A percentile compares a stretch with the other conserved stretches of the same genome.
Evolutionary conservation across 2,329 filamentous ascomycete species (phyloP).

Genomic region (Pseudopithomyces maydicus): DNA sequence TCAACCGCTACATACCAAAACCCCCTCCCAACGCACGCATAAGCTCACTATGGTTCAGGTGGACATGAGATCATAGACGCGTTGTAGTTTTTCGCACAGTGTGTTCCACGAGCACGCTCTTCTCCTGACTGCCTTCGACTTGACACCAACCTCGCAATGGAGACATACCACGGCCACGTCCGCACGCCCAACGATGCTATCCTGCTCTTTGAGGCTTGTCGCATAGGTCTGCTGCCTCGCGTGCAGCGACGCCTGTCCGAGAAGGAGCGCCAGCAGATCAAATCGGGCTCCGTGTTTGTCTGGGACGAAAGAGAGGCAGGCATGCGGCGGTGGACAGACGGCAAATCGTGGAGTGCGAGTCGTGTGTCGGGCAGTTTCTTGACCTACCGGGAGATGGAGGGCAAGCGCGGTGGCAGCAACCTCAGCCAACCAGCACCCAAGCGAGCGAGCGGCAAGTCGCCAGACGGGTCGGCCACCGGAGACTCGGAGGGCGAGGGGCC

Average conservation of each 20-base stretch:
- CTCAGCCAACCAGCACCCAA: conserved; percentile 52
- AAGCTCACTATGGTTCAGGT: conserved; percentile 1
- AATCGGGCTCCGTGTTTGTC: conserved; percentile 97
- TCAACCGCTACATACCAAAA: neutral
- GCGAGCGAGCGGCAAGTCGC: conserved; percentile 69
- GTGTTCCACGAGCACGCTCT: neutral
- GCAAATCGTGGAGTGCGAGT: conserved; percentile 98
- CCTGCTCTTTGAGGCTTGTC: conserved; percentile 96
- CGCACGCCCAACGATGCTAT: conserved; percentile 96
- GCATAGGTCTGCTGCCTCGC: conserved; percentile 83
- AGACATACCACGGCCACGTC: conserved; percentile 95
- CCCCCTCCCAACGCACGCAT: neutral
- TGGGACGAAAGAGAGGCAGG: conserved; percentile 99
- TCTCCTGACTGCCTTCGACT: neutral
- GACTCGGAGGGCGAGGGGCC: conserved; percentile 77
- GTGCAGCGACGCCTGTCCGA: conserved; percentile 93
- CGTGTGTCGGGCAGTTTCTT: conserved; percentile 96
- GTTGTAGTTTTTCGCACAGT: neutral
- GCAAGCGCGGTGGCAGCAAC: conserved; percentile 83
- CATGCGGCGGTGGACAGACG: conserved; percentile 98
- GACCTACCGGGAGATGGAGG: conserved; percentile 98
- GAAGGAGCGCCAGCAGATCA: conserved; percentile 95
- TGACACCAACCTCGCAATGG: conserved; percentile 63
- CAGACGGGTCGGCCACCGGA: conserved; percentile 78
- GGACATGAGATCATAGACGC: conserved; percentile 13